phyloP scores from a whole-genome alignment of 805 yeast genomes.

The Barnettozyma wickerhamii region DNA sequence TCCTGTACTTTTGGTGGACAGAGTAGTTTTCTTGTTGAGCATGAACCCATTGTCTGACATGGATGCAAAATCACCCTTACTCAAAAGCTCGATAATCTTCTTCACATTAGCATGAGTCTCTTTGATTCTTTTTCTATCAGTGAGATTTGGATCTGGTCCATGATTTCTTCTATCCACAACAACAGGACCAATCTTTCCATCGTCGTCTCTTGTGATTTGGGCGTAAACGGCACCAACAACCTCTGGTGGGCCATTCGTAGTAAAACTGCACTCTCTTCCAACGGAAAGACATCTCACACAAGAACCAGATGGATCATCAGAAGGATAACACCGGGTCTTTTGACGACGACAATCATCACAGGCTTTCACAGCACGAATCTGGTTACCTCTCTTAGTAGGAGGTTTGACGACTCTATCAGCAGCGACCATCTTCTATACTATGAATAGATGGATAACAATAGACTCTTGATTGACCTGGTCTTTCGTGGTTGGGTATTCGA shows the following conservation, averaged over 20 bases:
- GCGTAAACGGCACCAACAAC: too few relatives aligned
- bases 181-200: too few relatives aligned
- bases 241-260: slow-evolving; percentile 18
- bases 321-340: slow-evolving; percentile 59
- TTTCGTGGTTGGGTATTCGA: too few relatives aligned
- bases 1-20: slow-evolving; percentile 4
- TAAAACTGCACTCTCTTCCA: slow-evolving; percentile 38
- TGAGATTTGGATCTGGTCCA: background rate
- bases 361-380: slow-evolving; percentile 43
- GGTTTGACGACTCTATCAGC: background rate
- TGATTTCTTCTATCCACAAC: background rate
- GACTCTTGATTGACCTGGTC: too few relatives aligned
- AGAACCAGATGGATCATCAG: slow-evolving; percentile 34
- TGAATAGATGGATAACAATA: too few relatives aligned
- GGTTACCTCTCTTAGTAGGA: background rate
- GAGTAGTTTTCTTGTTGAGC: slow-evolving; percentile 12
- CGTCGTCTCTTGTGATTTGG: too few relatives aligned
- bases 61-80: background rate
- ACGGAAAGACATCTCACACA: slow-evolving; percentile 59
- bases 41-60: background rate
- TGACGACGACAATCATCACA: slow-evolving; percentile 52
- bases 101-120: slow-evolving; percentile 9
- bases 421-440: too few relatives aligned
- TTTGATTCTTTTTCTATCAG: slow-evolving; percentile 9
- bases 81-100: slow-evolving; percentile 4